These are phyloP conservation scores for Canavalia gladiata DNA, from an alignment of 306 rosid species.

Conservation along the genomic window DNA sequence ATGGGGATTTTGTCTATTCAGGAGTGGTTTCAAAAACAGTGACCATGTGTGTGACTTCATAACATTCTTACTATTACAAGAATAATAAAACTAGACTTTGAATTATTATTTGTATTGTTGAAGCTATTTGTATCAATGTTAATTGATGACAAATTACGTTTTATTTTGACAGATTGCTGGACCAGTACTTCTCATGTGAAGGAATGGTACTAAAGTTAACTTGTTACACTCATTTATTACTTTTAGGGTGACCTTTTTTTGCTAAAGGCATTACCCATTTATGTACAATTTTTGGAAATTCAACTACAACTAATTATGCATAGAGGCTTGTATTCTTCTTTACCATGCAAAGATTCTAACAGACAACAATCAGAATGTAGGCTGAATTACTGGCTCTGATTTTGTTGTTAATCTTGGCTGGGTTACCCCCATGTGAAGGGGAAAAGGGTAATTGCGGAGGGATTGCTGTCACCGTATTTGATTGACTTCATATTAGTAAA, in stretches of 20 bases:
- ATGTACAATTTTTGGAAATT: conserved; percentile 20
- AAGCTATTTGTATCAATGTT: conserved; percentile 26
- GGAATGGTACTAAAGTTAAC: conserved; percentile 68
- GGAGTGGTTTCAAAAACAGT: conserved; percentile 1
- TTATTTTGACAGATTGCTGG: conserved; percentile 90
- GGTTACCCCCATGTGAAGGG: conserved; percentile 21
- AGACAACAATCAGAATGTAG: not conserved
- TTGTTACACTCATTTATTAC: conserved; percentile 33
- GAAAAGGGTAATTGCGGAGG: not conserved
- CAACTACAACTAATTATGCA: conserved; percentile 22
- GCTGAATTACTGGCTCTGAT: conserved; percentile 8
- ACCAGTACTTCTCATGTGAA: conserved; percentile 67
- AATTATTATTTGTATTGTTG: conserved; percentile 17
- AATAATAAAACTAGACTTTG: conserved; percentile 25
- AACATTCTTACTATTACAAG: not conserved
- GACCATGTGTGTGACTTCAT: conserved; percentile 21
- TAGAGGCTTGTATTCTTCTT: conserved; percentile 22
- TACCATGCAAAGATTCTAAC: conserved; percentile 8
- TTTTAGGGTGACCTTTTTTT: conserved; percentile 14
- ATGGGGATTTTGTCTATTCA: not conserved
- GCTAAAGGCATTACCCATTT: conserved; percentile 17
- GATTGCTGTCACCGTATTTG: not conserved
- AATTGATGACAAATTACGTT: conserved; percentile 42
- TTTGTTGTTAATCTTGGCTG: conserved; percentile 1
- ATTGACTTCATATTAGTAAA: conserved; percentile 4